Percentiles rank a stretch among this genome's conserved stretches.
These are phyloP conservation scores for Fusarium sp. DNA, from an alignment of 2,329 filamentous ascomycete species.

Conservation along the genomic window DNA sequence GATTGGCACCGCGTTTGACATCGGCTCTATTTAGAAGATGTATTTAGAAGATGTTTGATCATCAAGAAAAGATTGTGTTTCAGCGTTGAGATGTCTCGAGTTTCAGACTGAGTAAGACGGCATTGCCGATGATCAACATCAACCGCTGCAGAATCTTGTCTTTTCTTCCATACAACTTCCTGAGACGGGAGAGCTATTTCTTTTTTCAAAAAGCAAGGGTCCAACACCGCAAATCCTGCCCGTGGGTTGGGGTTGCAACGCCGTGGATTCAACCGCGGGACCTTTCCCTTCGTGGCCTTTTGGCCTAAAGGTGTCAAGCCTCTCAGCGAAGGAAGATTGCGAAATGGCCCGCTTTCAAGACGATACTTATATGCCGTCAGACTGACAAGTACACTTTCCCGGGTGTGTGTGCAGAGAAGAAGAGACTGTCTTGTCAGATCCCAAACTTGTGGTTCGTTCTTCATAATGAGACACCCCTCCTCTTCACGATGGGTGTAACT, in stretches of 20 bases:
- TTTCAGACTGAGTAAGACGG: conserved; percentile 27
- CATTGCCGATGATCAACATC: conserved; percentile 17
- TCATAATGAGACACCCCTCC: conserved; percentile 9
- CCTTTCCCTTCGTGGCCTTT: conserved; percentile 9
- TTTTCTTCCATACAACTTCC: not conserved
- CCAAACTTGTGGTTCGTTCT: conserved; percentile 20
- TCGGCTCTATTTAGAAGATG: not conserved
- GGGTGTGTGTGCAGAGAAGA: conserved; percentile 1
- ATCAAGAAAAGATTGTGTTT: conserved; percentile 2
- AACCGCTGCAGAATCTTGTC: not conserved
- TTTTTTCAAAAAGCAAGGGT: not conserved
- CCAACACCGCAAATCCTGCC: conserved; percentile 14
- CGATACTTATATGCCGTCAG: conserved; percentile 40
- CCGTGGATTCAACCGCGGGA: conserved; percentile 13
- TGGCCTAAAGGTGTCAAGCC: not conserved
- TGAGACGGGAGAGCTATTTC: not conserved
- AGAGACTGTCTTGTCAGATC: conserved; percentile 11
- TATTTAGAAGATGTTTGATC: conserved; percentile 4
- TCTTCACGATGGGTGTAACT: conserved; percentile 1
- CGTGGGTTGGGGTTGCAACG: conserved; percentile 46
- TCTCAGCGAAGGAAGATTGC: not conserved
- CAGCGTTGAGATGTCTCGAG: not conserved
- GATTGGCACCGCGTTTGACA: no score
- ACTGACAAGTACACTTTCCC: conserved; percentile 30
- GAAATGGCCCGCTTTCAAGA: not conserved